Base-by-base conservation (phyloP, 225 moss, liverwort and hornwort species). In the Straminergon stramineum region DNA sequence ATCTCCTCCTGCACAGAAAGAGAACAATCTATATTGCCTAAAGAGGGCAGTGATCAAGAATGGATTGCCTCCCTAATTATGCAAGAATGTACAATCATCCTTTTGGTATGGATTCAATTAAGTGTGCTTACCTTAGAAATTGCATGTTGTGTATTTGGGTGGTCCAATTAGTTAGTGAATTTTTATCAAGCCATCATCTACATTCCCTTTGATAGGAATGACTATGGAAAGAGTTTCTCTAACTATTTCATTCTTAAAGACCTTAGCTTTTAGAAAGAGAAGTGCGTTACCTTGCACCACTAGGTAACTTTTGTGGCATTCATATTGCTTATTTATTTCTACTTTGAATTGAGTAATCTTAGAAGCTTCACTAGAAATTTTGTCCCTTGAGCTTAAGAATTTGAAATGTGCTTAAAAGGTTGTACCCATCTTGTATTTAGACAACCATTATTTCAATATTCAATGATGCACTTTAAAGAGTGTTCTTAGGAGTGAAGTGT, bases 201-300 rank as follows among this genome's bases (percentile, higher is more conserved):
- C 96, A 41, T 98, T 78, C 3, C 89, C 93, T 74, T 87, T 94
- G 67, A 90, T 93, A 86, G 95, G 95, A 89, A 75, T 94, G 56
- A 95, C 95, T 20, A 95, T 96, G 90, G 95, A 98, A 89, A 9
- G 15, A 6, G 4, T 4, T 77, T 10, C 22, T 77, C 0, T 5
- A 3, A 9, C 1, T 34, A 4, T 7, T 34, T 4, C 8, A 4
- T 5, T 13, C 3, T 5, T 22, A 15, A 9, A 3, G 35, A 52
- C 13, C 13, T 51, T 19, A 32, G 19, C 13, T 52, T 21, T 52
- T 76, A 13, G 34, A 52, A 51, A 76, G 52, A 52, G 13, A 32
- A 51, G 8, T 52, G 51, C 20, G 3, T 20, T 5, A 32, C 12
- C 32, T 51, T 76, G 20, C 32, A 32, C 32, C 32, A 31, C 12